Evolutionary conservation across 805 yeast genomes (phyloP).

Genomic region (Metschnikowia corniflorae): DNA sequence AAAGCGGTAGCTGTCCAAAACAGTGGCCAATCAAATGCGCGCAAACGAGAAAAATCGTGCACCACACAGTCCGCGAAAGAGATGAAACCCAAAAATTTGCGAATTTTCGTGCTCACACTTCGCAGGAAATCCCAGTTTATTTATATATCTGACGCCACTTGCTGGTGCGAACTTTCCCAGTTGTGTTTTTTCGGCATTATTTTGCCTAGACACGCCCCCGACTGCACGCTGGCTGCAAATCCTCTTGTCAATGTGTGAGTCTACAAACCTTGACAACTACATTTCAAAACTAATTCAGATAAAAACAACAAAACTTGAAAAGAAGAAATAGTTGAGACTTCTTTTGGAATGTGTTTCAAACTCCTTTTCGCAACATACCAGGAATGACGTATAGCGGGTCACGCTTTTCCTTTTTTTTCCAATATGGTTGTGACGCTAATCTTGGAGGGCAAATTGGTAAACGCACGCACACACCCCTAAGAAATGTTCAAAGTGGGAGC

Average conservation of each 20-base stretch:
- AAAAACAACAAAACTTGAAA: too few relatives aligned
- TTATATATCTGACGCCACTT: conserved; percentile 19
- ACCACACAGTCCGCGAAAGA: conserved; percentile 13
- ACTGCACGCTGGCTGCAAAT: conserved; percentile 15
- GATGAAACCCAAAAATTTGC: conserved; percentile 14
- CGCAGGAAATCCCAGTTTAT: conserved; percentile 22
- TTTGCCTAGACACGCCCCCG: conserved; percentile 14
- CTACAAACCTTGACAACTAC: conserved; percentile 2
- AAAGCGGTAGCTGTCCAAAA: too few relatives aligned
- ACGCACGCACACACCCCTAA: conserved; percentile 7
- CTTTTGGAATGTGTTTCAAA: too few relatives aligned
- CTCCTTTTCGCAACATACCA: too few relatives aligned
- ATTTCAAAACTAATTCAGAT: too few relatives aligned
- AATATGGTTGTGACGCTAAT: conserved; percentile 2
- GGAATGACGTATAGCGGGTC: too few relatives aligned
- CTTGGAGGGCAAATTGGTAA: conserved; percentile 5
- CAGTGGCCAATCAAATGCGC: conserved; percentile 9
- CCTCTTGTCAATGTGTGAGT: not conserved
- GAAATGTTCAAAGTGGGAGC: not conserved
- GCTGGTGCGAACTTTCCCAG: conserved; percentile 18
- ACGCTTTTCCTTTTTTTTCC: conserved; percentile 6
- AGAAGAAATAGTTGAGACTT: too few relatives aligned
- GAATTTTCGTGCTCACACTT: conserved; percentile 14
- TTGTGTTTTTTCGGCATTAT: conserved; percentile 8
- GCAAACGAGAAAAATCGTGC: conserved; percentile 12